Evolutionary conservation across 371 early-diverging fungal species (phyloP), one percentile per base, ranked within the genome.

Genomic region (Umbelopsis sp.): DNA sequence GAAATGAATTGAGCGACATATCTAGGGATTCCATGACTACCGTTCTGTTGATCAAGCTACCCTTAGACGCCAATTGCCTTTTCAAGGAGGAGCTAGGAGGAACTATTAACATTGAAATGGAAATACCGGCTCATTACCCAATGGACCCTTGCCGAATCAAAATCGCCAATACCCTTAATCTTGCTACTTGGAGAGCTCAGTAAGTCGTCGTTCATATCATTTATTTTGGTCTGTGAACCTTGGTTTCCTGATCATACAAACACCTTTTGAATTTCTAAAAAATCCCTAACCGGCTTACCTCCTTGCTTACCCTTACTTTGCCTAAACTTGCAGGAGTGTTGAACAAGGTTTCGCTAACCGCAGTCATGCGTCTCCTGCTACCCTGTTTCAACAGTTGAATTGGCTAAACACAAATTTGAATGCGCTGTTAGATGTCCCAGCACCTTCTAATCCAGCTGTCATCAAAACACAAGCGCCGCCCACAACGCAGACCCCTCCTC

Each of bases 351-450:
- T 87, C 76, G 72, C 72, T 14, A 75, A 80, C 44, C 84, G 85
- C 68, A 84, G 79, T 0, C 67, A 67, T 6, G 37, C 71, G 4
- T 67, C 68, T 45, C 69, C 77, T 10, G 71, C 71, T 20, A 80
- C 80, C 5, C 73, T 87, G 20, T 86, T 90, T 70, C 83, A 86
- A 48, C 78, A 85, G 2, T 57, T 89, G 32, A 91, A 91, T 68
- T 91, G 90, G 86, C 75, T 93, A 16, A 90, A 91, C 63, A 76
- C 85, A 9, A 70, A 90, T 45, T 71, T 91, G 57, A 71, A 74
- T 37, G 18, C 22, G 8, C 63, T 77, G 14, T 25, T 75, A 0
- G 68, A 50, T 24, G 46, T 69, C n/a, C 78, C 76, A 65, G 73
- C 70, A 20, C 45, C 69, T 3, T n/a, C 57, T 35, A 35, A 8